Base-by-base conservation (phyloP, 163 green algal species). In the Chlorella variabilis region DNA sequence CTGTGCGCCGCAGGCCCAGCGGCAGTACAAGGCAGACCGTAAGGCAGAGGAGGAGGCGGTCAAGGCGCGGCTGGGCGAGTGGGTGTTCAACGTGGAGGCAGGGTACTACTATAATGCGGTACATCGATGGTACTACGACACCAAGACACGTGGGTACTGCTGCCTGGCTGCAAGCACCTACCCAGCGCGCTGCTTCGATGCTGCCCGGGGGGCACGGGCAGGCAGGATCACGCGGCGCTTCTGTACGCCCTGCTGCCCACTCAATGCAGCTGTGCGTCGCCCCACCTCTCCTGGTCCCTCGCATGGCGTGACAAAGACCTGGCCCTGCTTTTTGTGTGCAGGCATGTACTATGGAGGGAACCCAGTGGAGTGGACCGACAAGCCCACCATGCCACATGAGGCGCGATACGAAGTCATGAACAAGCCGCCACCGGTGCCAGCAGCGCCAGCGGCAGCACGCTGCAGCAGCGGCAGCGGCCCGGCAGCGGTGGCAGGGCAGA, bases 341-440 rank as follows among this genome's bases (percentile, higher is more conserved):
- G 82, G 70, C 15, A 91, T 92, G 87, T 93, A 93, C 71, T 93
- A 92, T 80, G 90, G 90, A 3, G 90, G 90, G 0, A 84, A 92
- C 13, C 90, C 90, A 4, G 77, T 88, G 33, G 78, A 81, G 20
- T 93, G 90, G 90, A 92, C 90, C 17, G 39, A 59, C 4, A 29
- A 63, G 5, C 90, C 90, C 15, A 36, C 65, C 20, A 84, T 93
- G 1, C 88, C 88, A 29, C 48, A 70, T 29, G 88, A 86, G 51
- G 84, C 86, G 6, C 81, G 82, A 15, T 91, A 87, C 68, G 87
- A 89, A 45, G 78, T 81, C 17, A 82, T 81, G 58, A 25, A 79
- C 48, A 31, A 59, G 68, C 82, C 42, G 38, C 62, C 38, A 41
- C 42, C 59, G 7, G 6, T 29, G 33, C 62, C 49, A 4, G 54